Base-by-base conservation (phyloP, 2,329 filamentous ascomycete genomes). In the Aspergillus sp. region DNA sequence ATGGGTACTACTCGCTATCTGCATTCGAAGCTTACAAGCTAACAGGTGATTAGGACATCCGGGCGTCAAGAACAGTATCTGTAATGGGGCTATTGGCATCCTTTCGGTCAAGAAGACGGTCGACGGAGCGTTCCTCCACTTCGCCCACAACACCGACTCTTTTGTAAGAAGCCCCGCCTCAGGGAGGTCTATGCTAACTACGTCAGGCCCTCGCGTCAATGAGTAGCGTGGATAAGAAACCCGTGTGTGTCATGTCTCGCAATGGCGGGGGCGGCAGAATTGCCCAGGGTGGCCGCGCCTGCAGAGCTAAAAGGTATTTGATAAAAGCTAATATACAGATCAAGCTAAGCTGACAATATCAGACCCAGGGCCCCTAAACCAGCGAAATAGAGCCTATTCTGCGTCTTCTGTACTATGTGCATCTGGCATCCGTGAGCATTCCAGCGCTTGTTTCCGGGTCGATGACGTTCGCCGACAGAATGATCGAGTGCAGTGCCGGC, bases 91-190 rank as follows among this genome's bases (percentile, higher is more conserved):
- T 30, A 96, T 99, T 70, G 95, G 95, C 2, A 86, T 97, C 60
- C 88, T 99, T 81, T 88, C 88, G 0, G 90, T 97, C 69, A 98
- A 98, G 80, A 95, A 92, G 80, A 89, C 86, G 0, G 82, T 81
- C 12, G 82, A 85, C 21, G 92, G 92, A 1, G 87, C 91, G 65
- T 92, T 90, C 72, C 85, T 99, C 55, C 94, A 94, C 76, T 99
- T 96, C 79, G 93, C 90, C 1, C 95, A 99, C 81, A 99, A 98
- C 72, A 99, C 95, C 0, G 94, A 98, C 74, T 89, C 87, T 1
- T 89, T 90, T 70, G 85, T 84, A 71, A 73, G 80, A 70, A 23
- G 6, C 41, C 7, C 15, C 4, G 21, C 7, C 4, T 28, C 39
- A 2, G 10, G 4, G 19, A 6, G 1, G 7, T 2, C n/a, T 21